Conservation (phyloP, 345 rosid species). For the Sisymbrium altissimum region DNA sequence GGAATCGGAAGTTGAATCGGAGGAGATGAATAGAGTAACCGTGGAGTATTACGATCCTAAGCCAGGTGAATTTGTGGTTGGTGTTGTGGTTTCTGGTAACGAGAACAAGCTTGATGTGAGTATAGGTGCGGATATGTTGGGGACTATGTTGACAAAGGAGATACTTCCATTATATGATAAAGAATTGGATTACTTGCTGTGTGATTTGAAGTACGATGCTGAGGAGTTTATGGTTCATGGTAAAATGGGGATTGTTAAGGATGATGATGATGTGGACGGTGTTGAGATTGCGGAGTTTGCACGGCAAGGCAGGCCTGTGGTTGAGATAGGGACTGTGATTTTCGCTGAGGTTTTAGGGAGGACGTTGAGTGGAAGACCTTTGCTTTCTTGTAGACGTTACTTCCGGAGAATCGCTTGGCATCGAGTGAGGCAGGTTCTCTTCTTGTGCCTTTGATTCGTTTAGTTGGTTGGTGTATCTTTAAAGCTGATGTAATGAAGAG, state of each 20-base stretch:
- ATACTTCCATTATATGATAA: conserved; percentile 73
- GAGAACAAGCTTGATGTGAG: conserved; percentile 89
- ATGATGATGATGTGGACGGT: conserved; percentile 54
- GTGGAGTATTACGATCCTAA: conserved; percentile 83
- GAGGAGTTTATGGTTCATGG: conserved; percentile 63
- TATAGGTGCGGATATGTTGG: conserved; percentile 82
- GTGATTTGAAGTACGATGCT: conserved; percentile 59
- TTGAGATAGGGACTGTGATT: conserved; percentile 79
- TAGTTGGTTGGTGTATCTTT: too few species aligned
- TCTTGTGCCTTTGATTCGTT: conserved; percentile 35
- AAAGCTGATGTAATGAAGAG: not conserved
- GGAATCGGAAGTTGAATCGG: conserved; percentile 9
- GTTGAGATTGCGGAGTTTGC: conserved; percentile 29
- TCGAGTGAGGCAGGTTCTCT: conserved; percentile 98
- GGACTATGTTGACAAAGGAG: conserved; percentile 95
- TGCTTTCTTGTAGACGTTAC: conserved; percentile 75
- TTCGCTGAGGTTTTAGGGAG: conserved; percentile 90
- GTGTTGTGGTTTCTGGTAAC: conserved; percentile 96
- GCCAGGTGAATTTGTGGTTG: conserved; percentile 79
- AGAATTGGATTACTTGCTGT: conserved; percentile 63
- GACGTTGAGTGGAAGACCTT: conserved; percentile 83
- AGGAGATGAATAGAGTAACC: conserved; percentile 40
- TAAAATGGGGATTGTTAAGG: conserved; percentile 79
- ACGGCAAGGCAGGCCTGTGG: conserved; percentile 62
- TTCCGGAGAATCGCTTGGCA: conserved; percentile 81